These are phyloP conservation scores for Pulicaria dysenterica DNA, from an alignment of 129 eudicot species.

Conservation along the genomic window DNA sequence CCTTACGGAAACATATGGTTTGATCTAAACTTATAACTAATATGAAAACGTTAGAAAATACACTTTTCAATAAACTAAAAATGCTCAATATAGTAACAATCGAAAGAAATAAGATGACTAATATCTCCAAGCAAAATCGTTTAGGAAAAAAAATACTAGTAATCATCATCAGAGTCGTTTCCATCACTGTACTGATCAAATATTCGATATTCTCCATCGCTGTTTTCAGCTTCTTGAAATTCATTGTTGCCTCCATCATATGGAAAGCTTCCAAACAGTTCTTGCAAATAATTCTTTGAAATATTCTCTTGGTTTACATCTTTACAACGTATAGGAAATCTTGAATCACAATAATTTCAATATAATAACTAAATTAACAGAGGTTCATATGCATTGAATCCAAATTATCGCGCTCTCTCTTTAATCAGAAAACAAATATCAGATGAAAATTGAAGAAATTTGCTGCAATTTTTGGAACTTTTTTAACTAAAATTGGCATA, in stretches of 20 bases:
- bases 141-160: constrained; percentile 21
- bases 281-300: constrained; percentile 79
- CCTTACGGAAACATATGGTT: background rate
- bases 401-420: constrained; percentile 10
- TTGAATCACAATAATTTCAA: background rate
- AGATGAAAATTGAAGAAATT: background rate
- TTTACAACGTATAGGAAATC: constrained; percentile 49
- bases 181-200: constrained; percentile 72
- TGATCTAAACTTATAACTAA: too few relatives aligned
- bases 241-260: constrained; percentile 43
- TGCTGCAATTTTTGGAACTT: background rate
- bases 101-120: too few relatives aligned
- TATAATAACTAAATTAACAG: background rate
- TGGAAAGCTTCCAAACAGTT: constrained; percentile 81
- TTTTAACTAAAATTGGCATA: background rate
- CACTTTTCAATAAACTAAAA: too few relatives aligned
- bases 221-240: constrained; percentile 46
- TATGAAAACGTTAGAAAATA: too few relatives aligned
- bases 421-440: background rate
- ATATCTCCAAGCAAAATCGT: too few relatives aligned
- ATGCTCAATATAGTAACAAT: too few relatives aligned
- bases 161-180: constrained; percentile 54
- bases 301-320: constrained; percentile 64
- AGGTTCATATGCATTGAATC: background rate
- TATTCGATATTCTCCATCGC: constrained; percentile 70